Evolutionary conservation across 2,329 filamentous ascomycete genomes (phyloP), one percentile per base, ranked within the genome.

Genomic region (Penicillium italicum): DNA sequence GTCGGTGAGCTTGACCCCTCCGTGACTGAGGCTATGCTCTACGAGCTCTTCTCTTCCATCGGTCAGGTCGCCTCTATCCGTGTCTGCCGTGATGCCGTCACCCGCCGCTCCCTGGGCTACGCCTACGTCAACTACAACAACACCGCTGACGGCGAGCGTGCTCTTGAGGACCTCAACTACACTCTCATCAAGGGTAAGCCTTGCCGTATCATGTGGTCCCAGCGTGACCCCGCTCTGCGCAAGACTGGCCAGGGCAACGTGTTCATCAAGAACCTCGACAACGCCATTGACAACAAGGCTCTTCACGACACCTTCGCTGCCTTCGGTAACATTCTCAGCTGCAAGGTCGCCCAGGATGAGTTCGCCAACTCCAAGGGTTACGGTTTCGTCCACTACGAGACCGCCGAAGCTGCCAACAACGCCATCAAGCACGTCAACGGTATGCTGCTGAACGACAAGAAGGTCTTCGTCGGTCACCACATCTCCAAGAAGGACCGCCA

Each of bases 81-180:
- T 85, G 94, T 99, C 76, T 99, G 94, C 86, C 94, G 94, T 80
- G 94, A 99, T 74, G 93, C 94, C 62, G 92, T 99, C 74, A 97
- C 94, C 73, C 92, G 94, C 76, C 93, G 94, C 78, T 99, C 94
- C 64, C 91, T 99, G 66, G 94, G 94, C 67, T 99, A 99, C 77
- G 94, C 94, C 77, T 99, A 99, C 78, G 94, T 99, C 80, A 99
- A 99, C 86, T 99, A 97, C 86, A 99, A 97, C 84, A 93, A 91
- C 77, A 96, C 92, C 61, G 77, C 86, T 61, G 94, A 99, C 76
- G 94, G 94, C 70, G 94, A 99, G 84, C 95, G 96, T 80, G 94
- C 94, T 70, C 87, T 99, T 60, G 94, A 99, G 81, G 94, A 99
- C 80, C 85, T 99, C 69, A 99, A 99, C 86, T 99, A 99, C 84